Evolutionary conservation across 192 early-diverging fungal species (phyloP).

Genomic region (Umbelopsis sp.): DNA sequence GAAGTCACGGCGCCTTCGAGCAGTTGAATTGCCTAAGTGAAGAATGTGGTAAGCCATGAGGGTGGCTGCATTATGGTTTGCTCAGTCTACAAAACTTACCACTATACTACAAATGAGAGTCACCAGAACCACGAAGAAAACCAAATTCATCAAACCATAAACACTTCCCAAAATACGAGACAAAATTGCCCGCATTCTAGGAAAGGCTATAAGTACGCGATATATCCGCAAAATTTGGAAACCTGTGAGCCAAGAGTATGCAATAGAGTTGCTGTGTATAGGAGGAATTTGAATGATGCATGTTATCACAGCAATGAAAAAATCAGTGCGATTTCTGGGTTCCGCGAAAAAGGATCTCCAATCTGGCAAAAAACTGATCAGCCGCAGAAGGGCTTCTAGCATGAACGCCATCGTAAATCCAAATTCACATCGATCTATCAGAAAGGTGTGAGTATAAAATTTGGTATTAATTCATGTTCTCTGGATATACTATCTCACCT

Average conservation of each 20-base stretch:
- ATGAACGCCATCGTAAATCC: slow-evolving; percentile 53
- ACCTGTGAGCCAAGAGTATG: slow-evolving; percentile 54
- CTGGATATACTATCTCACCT: slow-evolving; percentile 29
- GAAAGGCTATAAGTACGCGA: slow-evolving; percentile 50
- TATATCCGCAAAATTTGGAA: slow-evolving; percentile 60
- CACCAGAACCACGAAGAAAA: slow-evolving; percentile 57
- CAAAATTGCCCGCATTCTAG: slow-evolving; percentile 49
- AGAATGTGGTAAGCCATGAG: not conserved
- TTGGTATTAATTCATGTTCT: not conserved
- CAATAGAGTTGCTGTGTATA: slow-evolving; percentile 38
- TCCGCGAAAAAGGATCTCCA: slow-evolving; percentile 46
- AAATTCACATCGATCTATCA: slow-evolving; percentile 45
- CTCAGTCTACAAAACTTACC: slow-evolving; percentile 37
- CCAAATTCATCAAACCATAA: slow-evolving; percentile 59
- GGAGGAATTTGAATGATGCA: slow-evolving; percentile 55
- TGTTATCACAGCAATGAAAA: slow-evolving; percentile 49
- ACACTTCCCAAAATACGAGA: slow-evolving; percentile 57
- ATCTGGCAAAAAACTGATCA: slow-evolving; percentile 34
- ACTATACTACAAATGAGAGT: slow-evolving; percentile 54
- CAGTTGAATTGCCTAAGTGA: slow-evolving; percentile 46
- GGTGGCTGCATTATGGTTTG: not conserved
- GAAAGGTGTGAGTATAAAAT: not conserved
- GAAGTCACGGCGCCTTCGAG: slow-evolving; percentile 37
- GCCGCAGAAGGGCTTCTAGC: slow-evolving; percentile 50
- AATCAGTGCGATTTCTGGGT: slow-evolving; percentile 49